Evolutionary conservation across 2,329 filamentous ascomycete genomes (phyloP).

Genomic region (Aspergillus sp.): DNA sequence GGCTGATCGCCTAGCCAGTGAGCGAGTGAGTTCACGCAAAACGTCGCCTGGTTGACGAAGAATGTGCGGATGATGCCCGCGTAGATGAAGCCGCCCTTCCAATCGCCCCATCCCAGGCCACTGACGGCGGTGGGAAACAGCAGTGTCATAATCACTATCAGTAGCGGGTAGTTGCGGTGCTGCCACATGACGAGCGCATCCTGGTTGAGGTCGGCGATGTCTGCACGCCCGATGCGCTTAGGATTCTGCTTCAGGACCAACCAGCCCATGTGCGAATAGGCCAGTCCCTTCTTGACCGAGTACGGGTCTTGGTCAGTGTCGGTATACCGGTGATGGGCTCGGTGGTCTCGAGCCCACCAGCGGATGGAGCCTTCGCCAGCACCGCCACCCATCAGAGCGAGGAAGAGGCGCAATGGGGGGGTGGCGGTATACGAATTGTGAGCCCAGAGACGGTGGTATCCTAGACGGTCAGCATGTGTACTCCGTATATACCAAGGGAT

Average conservation of each 20-base stretch:
- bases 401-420: neutral
- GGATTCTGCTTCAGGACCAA: conserved; percentile 1
- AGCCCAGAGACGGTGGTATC: conserved; percentile 1
- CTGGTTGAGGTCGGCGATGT: conserved; percentile 65
- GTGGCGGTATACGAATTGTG: neutral
- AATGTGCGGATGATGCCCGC: neutral
- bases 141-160: neutral
- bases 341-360: conserved; percentile 1
- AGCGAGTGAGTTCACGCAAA: conserved; percentile 29
- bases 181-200: conserved; percentile 36
- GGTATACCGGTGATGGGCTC: neutral
- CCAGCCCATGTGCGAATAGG: conserved; percentile 1
- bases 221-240: neutral
- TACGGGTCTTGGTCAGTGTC: neutral
- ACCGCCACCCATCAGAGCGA: neutral
- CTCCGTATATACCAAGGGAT: neutral
- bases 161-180: neutral
- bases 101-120: conserved; percentile 68
- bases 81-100: neutral
- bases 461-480: neutral
- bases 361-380: neutral
- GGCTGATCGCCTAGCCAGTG: conserved; percentile 70
- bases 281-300: neutral
- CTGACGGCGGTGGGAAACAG: neutral
- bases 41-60: neutral